phyloP scores from a whole-genome alignment of 1,284 basidiomycete genomes.

The Boletus semigastroideus region DNA sequence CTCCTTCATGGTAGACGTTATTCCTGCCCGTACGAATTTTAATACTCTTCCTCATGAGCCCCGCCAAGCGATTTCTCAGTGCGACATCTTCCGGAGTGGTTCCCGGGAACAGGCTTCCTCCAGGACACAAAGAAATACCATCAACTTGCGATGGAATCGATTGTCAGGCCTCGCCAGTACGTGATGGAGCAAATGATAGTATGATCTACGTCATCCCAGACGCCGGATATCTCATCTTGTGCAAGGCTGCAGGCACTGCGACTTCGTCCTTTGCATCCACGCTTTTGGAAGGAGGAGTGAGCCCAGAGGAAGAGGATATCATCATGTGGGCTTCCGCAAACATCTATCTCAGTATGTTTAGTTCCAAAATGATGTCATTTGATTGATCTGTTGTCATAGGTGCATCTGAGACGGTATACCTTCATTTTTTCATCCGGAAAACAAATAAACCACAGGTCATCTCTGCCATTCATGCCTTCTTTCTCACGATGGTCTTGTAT shows the following conservation, averaged over 20 bases:
- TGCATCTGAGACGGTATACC: slow-evolving; percentile 25
- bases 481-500: slow-evolving; percentile 27
- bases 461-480: slow-evolving; percentile 36
- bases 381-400: slow-evolving; percentile 15
- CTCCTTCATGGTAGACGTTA: slow-evolving; percentile 28
- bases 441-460: slow-evolving; percentile 29
- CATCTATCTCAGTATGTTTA: slow-evolving; percentile 15
- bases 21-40: slow-evolving; percentile 28
- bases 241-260: slow-evolving; percentile 39
- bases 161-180: slow-evolving; percentile 38
- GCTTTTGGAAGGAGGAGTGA: slow-evolving; percentile 10
- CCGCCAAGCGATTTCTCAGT: slow-evolving; percentile 27
- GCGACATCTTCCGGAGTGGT: slow-evolving; percentile 46
- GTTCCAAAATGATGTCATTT: neutral
- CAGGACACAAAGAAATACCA: slow-evolving; percentile 39
- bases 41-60: neutral
- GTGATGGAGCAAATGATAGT: slow-evolving; percentile 43
- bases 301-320: slow-evolving; percentile 23
- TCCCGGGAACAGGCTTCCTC: slow-evolving; percentile 49
- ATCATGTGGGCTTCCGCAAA: slow-evolving; percentile 23
- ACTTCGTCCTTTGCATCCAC: slow-evolving; percentile 38
- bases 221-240: neutral
- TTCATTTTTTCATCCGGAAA: neutral
- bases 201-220: neutral
- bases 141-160: slow-evolving; percentile 31